These are phyloP conservation scores for Yamadazyma dendronema DNA, from an alignment of 1,139 yeast genomes.

Conservation along the genomic window DNA sequence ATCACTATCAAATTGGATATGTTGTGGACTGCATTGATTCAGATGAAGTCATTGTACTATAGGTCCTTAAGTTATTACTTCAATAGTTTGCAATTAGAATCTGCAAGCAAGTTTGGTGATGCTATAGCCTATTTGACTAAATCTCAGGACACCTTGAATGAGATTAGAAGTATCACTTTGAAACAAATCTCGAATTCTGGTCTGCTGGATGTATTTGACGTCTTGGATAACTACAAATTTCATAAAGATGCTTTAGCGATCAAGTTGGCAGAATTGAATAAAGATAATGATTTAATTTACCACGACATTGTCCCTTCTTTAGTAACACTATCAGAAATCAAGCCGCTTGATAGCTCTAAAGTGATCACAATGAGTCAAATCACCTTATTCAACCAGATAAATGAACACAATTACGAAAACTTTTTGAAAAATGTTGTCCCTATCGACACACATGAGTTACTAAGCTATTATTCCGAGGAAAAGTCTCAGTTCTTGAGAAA, in stretches of 20 bases:
- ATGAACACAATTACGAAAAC: slow-evolving; percentile 53
- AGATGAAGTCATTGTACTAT: slow-evolving; percentile 50
- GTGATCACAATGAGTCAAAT: slow-evolving; percentile 50
- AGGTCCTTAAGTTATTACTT: slow-evolving; percentile 48
- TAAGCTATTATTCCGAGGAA: slow-evolving; percentile 86
- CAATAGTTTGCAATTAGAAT: slow-evolving; percentile 50
- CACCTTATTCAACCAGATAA: slow-evolving; percentile 35
- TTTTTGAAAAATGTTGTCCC: slow-evolving; percentile 83
- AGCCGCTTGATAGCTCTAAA: slow-evolving; percentile 77
- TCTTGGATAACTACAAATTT: slow-evolving; percentile 42
- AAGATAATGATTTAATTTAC: slow-evolving; percentile 88
- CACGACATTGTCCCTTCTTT: slow-evolving; percentile 71
- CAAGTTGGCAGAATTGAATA: slow-evolving; percentile 51
- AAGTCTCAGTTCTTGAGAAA: slow-evolving; percentile 74
- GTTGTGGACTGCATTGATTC: slow-evolving; percentile 42
- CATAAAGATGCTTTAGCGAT: slow-evolving; percentile 46
- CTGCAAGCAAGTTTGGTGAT: slow-evolving; percentile 62
- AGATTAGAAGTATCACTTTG: slow-evolving; percentile 24
- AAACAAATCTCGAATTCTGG: slow-evolving; percentile 28
- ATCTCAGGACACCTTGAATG: slow-evolving; percentile 42
- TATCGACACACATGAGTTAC: slow-evolving; percentile 78
- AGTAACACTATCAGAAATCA: slow-evolving; percentile 56
- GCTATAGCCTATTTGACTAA: slow-evolving; percentile 67
- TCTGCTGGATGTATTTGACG: slow-evolving; percentile 31
- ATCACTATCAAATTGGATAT: slow-evolving; percentile 46